Evolutionary conservation across 1,139 yeast species (phyloP).

Genomic region (Geotrichum aggregatum): DNA sequence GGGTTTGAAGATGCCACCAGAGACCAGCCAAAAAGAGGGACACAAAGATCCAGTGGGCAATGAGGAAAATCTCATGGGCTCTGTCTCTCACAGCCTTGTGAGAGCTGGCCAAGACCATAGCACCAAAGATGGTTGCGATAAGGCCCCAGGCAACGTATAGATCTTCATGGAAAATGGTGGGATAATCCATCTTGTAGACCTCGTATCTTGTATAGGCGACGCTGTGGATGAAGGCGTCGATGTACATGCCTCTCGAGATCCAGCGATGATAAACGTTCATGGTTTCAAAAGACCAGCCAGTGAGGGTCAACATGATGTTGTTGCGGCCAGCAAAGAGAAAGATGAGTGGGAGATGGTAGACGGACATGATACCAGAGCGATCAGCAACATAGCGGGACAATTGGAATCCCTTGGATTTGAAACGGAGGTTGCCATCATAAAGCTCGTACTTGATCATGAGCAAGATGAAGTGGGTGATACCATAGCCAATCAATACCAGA

Average conservation of each 20-base stretch:
- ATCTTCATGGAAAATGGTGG: background rate
- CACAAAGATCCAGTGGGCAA: slow-evolving; percentile 50
- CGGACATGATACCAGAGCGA: slow-evolving; percentile 55
- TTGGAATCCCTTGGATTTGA: background rate
- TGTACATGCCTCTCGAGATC: slow-evolving; percentile 50
- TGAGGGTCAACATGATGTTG: slow-evolving; percentile 52
- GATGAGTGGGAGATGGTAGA: slow-evolving; percentile 53
- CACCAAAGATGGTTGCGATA: slow-evolving; percentile 44
- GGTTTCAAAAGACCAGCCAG: slow-evolving; percentile 59
- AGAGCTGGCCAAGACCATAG: slow-evolving; percentile 48
- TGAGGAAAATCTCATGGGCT: slow-evolving; percentile 61
- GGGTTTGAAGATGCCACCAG: slow-evolving; percentile 42
- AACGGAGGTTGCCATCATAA: slow-evolving; percentile 11
- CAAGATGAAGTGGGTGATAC: slow-evolving; percentile 21
- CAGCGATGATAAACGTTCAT: slow-evolving; percentile 60
- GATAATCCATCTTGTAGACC: background rate
- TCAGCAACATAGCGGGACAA: slow-evolving; percentile 43
- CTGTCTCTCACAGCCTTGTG: slow-evolving; percentile 49
- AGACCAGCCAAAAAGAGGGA: slow-evolving; percentile 42
- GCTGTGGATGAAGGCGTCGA: slow-evolving; percentile 42
- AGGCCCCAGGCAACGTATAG: slow-evolving; percentile 42
- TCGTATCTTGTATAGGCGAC: slow-evolving; percentile 22
- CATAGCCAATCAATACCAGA: slow-evolving; percentile 26
- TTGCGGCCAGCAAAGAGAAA: slow-evolving; percentile 60
- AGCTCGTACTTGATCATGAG: slow-evolving; percentile 19